These are phyloP conservation scores for Monosporascus sp. DNA, from an alignment of 2,329 filamentous ascomycete genomes.

Conservation along the genomic window DNA sequence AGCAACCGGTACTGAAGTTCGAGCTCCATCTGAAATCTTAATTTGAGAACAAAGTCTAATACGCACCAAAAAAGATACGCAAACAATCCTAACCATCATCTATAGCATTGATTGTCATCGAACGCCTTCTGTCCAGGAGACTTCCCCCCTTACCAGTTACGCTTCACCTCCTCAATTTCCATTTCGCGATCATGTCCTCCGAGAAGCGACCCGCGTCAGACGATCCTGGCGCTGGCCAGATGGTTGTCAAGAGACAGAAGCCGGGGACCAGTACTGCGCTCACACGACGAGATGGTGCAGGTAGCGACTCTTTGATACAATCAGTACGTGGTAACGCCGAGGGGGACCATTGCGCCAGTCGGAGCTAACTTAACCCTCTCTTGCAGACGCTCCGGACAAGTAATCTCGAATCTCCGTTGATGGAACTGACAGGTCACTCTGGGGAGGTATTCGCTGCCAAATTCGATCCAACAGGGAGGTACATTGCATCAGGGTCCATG, in stretches of 20 bases:
- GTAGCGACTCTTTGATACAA: constrained; percentile 43
- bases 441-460: constrained; percentile 87
- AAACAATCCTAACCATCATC: not conserved
- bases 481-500: constrained; percentile 93
- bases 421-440: constrained; percentile 80
- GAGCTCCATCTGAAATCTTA: not conserved
- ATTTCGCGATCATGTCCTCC: constrained; percentile 61
- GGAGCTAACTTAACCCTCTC: constrained; percentile 9
- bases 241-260: constrained; percentile 88
- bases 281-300: constrained; percentile 46
- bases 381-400: constrained; percentile 71
- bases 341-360: not conserved
- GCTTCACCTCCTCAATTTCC: not conserved
- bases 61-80: not conserved
- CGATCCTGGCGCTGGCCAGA: constrained; percentile 71
- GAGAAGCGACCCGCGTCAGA: constrained; percentile 90
- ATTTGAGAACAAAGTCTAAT: not conserved
- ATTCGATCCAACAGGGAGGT: constrained; percentile 82
- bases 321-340: constrained; percentile 34
- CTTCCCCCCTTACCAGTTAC: no score
- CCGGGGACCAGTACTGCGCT: constrained; percentile 45
- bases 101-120: not conserved
- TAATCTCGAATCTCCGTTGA: constrained; percentile 80
- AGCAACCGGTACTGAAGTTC: not conserved
- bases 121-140: no score